Base-by-base conservation (phyloP, 2,329 filamentous ascomycete genomes). In the Tetracladium maxilliforme region DNA sequence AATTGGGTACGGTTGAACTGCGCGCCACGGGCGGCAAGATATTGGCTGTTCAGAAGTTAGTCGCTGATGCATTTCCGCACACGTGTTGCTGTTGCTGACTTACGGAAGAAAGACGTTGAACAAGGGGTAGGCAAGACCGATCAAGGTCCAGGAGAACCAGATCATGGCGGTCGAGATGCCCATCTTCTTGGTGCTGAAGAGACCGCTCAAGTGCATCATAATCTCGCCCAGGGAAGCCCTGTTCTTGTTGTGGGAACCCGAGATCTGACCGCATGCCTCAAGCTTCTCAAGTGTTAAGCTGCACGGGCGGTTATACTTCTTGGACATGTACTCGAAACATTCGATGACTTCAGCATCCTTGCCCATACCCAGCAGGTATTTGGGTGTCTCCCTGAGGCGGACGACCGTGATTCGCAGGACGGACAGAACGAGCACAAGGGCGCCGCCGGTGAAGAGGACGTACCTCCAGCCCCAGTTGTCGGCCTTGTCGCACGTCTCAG, bases 91-190 rank as follows among this genome's bases (percentile, higher is more conserved):
- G n/a, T n/a, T n/a, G n/a, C n/a, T n/a, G n/a, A n/a, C n/a, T n/a
- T n/a, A n/a, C n/a, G 70, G 70, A 3, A 83, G 51, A 44, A 83
- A 84, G 26, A 81, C 75, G 34, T 79, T 77, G 47, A 78, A 84
- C 0, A 84, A 54, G 0, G 78, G 77, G 37, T 82, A 83, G 1
- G 72, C 75, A 0, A 83, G 58, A 6, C 77, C 76, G 17, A 81
- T 77, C 3, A 77, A 41, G 0, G 66, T 58, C 77, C 77, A 83
- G 0, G 67, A 73, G 6, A 76, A 41, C 66, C 72, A 79, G 33
- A 82, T 69, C 30, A 82, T 48, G 1, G 51, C 33, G 0, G 75
- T 83, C 0, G 67, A 74, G 3, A 71, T 41, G 2, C 52, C 65
- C 28, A 81, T 65, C 29, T 56, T 61, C 26, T 45, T 61, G 1